A percentile compares a stretch with the other conserved stretches of the same genome.
Conservation (phyloP, 2,329 filamentous ascomycete species). For the Monilinia laxa region DNA sequence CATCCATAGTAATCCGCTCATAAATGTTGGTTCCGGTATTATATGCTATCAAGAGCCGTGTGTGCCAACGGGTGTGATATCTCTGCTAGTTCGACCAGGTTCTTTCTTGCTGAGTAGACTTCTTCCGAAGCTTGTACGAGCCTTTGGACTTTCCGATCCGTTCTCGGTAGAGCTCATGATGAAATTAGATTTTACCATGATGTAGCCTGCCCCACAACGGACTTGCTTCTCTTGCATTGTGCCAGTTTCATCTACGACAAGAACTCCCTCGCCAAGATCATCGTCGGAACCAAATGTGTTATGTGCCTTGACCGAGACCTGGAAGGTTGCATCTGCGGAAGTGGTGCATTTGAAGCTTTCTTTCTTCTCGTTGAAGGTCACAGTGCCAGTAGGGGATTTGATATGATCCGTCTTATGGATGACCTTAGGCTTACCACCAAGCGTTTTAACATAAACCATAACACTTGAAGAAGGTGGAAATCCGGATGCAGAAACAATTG, state of each 20-base stretch:
- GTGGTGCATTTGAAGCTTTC: slow-evolving; percentile 78
- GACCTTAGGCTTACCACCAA: slow-evolving; percentile 69
- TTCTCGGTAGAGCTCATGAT: slow-evolving; percentile 48
- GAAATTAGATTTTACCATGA: slow-evolving; percentile 75
- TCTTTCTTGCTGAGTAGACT: slow-evolving; percentile 56
- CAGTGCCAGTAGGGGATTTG: slow-evolving; percentile 66
- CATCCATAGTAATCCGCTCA: neutral
- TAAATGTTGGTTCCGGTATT: neutral
- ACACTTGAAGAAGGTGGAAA: slow-evolving; percentile 76
- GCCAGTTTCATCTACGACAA: slow-evolving; percentile 83
- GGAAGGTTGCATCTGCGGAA: slow-evolving; percentile 81
- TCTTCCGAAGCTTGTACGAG: slow-evolving; percentile 44
- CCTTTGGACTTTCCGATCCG: slow-evolving; percentile 45
- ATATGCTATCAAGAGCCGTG: neutral
- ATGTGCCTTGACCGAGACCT: slow-evolving; percentile 81
- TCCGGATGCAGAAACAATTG: slow-evolving; percentile 73
- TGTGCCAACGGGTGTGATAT: slow-evolving; percentile 43
- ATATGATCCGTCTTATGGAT: slow-evolving; percentile 91
- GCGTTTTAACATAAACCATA: slow-evolving; percentile 70
- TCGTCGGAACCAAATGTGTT: slow-evolving; percentile 81
- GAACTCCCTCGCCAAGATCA: slow-evolving; percentile 79
- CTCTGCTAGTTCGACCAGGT: slow-evolving; percentile 41
- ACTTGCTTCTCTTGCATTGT: slow-evolving; percentile 70
- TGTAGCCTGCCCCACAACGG: slow-evolving; percentile 67
- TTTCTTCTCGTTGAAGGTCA: slow-evolving; percentile 61